A percentile compares a stretch with the other conserved stretches of the same genome.
phyloP scores from a whole-genome alignment of 306 rosid genomes.

The Malus domestica region DNA sequence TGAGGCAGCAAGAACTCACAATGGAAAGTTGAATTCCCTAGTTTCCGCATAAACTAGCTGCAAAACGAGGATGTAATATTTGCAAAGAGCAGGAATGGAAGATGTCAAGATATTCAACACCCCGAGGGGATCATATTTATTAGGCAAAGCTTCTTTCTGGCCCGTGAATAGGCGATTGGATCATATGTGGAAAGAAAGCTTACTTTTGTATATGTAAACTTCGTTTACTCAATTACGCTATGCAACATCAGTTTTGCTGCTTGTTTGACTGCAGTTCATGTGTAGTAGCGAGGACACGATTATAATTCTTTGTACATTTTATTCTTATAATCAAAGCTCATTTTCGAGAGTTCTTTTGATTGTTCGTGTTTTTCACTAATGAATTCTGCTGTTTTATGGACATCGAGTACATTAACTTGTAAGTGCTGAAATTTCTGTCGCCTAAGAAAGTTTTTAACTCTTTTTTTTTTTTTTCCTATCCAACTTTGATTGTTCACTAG shows the following conservation, averaged over 20 bases:
- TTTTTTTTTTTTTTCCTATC: neutral
- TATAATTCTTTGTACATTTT: neutral
- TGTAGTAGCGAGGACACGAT: neutral
- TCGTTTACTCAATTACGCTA: neutral
- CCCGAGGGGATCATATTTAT: neutral
- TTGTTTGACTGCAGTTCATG: neutral
- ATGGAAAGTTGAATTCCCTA: neutral
- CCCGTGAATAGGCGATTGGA: neutral
- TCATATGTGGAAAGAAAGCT: neutral
- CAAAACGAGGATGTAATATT: neutral
- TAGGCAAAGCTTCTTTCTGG: neutral
- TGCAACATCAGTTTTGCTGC: neutral
- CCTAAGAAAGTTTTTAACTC: neutral
- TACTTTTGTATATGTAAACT: neutral
- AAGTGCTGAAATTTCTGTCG: too few species aligned
- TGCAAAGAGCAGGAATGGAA: neutral
- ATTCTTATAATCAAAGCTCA: slow-evolving; percentile 7
- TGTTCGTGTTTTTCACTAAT: neutral
- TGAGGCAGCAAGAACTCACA: neutral
- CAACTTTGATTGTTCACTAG: neutral
- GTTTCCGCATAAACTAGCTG: neutral
- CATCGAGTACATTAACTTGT: too few species aligned
- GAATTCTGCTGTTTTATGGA: too few species aligned
- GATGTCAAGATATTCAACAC: neutral
- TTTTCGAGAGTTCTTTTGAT: neutral